Evolutionary conservation across 257 asterid genomes (phyloP), one percentile per base, ranked within the genome.

Genomic region (Jacaranda copaia): DNA sequence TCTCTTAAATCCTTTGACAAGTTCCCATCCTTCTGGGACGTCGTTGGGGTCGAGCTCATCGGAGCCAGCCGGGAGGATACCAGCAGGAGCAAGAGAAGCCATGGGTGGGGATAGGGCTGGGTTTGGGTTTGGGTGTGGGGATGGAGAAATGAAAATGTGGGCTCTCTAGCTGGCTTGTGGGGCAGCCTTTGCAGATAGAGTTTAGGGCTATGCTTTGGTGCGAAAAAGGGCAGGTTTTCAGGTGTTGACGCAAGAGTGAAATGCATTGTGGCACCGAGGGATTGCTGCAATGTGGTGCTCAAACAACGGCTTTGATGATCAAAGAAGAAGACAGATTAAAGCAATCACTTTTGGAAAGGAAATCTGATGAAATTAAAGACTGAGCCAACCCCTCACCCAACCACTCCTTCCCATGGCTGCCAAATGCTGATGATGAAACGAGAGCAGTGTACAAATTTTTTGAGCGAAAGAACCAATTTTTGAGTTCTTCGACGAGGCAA

Each of bases 21-120:
- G 3, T 4, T 58, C 51, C 78, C 70, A 73, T 9, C 70, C 78
- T 4, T 60, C 70, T 0, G 70, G 78, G 60, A 60, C 70, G 8
- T 45, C 48, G 35, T 13, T 25, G 14, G 9, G 36, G 35, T n/a
- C 5, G 36, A 8, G 8, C 8, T 42, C 46, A 42, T 42, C 2
- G 32, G 32, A 25, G 32, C 46, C 46, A 42, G 1, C 6, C 6
- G 61, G 46, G 3, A 5, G 19, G 8, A 16, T 12, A 6, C 1
- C 18, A 67, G 4, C 18, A 18, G 57, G 3, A 10, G 3, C 19
- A 11, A 10, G n/a, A 18, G 57, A 1, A 3, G 59, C 73, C 73
- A 68, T 68, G n/a, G 72, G 55, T 19, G 55, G 32, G 7, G 15
- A 15, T 7, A 25, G 32, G 32, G 32, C 2, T 25, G 32, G 32